These are phyloP conservation scores for Pseudopyrenochaeta lycopersici DNA, from an alignment of 2,329 filamentous ascomycete genomes.

Conservation along the genomic window DNA sequence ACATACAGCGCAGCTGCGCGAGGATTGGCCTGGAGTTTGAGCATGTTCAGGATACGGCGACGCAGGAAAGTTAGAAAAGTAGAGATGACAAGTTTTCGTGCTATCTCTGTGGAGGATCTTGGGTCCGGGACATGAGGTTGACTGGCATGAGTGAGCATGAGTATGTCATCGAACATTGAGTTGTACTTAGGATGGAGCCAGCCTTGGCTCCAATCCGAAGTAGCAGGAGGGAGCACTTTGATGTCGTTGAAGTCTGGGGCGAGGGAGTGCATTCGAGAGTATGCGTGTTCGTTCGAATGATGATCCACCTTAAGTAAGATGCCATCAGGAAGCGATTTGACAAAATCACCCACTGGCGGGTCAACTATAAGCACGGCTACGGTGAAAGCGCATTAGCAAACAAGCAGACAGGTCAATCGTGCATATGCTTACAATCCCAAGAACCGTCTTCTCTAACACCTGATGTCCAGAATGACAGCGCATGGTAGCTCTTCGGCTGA, in stretches of 20 bases:
- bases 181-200: background rate
- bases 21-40: slow-evolving; percentile 1
- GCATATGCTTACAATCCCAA: background rate
- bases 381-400: background rate
- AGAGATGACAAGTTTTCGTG: slow-evolving; percentile 5
- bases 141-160: background rate
- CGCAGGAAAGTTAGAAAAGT: slow-evolving; percentile 1
- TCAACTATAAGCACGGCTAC: background rate
- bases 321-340: background rate
- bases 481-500: background rate
- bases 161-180: background rate
- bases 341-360: background rate
- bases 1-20: background rate
- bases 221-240: background rate
- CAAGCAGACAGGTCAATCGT: background rate
- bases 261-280: slow-evolving; percentile 3
- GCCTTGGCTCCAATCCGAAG: background rate
- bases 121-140: background rate
- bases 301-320: background rate
- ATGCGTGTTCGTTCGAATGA: slow-evolving; percentile 6
- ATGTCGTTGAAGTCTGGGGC: slow-evolving; percentile 3
- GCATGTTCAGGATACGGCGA: slow-evolving; percentile 1
- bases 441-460: background rate
- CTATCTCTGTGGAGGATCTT: background rate
- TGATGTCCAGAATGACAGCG: background rate